phyloP scores from a whole-genome alignment of 2,329 filamentous ascomycete species.

The Ceratocystis papillata region DNA sequence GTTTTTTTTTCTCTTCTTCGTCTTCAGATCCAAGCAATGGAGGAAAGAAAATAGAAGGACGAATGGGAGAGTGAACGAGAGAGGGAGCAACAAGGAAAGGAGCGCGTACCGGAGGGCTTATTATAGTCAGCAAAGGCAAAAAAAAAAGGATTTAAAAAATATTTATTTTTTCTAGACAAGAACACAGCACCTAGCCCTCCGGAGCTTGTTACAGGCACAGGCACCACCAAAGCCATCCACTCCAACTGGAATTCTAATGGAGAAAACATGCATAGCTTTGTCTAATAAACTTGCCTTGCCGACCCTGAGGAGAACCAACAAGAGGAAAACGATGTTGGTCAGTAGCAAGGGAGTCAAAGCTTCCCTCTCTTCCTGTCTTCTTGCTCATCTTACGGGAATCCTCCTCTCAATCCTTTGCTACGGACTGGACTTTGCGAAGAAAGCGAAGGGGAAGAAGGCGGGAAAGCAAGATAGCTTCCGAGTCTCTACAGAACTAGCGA shows the following conservation, averaged over 20 bases:
- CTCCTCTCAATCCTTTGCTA: conserved; percentile 13
- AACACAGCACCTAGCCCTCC: too few species aligned
- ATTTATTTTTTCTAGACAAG: too few species aligned
- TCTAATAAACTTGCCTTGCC: neutral
- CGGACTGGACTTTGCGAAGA: neutral
- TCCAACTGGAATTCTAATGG: neutral
- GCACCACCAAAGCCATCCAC: too few species aligned
- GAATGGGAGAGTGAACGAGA: neutral
- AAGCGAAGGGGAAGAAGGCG: neutral
- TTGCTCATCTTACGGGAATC: conserved; percentile 1
- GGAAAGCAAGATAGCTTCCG: neutral
- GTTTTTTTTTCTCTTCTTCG: neutral
- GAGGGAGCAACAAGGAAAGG: neutral
- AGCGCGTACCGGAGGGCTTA: neutral
- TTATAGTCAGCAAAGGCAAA: conserved; percentile 10
- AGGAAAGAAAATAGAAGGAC: neutral
- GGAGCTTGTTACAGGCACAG: too few species aligned
- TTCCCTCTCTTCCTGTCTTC: neutral
- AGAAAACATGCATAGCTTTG: neutral
- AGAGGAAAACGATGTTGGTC: neutral
- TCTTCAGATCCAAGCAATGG: conserved; percentile 4
- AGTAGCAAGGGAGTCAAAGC: conserved; percentile 14
- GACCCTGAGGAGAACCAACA: neutral
- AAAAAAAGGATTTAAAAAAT: conserved; percentile 18
- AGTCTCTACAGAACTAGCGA: too few species aligned